These are phyloP conservation scores for Setaria viridis DNA, from an alignment of 202 grass and related monocot species.

Conservation along the genomic window DNA sequence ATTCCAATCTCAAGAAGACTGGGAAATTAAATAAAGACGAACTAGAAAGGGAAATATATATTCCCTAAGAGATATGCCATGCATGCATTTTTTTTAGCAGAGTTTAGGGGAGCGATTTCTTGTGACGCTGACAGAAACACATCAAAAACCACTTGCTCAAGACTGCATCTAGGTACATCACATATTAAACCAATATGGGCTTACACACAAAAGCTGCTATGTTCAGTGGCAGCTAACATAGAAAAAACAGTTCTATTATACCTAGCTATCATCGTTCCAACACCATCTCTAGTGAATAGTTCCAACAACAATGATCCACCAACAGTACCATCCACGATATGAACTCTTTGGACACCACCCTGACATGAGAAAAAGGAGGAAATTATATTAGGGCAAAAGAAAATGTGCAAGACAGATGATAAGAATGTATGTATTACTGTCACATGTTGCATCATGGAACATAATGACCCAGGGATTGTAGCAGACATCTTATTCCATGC, in stretches of 20 bases:
- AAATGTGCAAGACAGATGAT: conserved; percentile 9
- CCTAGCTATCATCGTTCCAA: conserved; percentile 93
- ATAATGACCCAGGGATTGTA: conserved; percentile 39
- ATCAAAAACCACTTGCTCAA: neutral
- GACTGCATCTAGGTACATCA: neutral
- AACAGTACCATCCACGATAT: conserved; percentile 93
- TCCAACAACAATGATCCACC: conserved; percentile 83
- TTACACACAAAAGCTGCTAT: conserved; percentile 13
- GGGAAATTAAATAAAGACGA: neutral
- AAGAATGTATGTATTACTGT: conserved; percentile 29
- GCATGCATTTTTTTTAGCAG: neutral
- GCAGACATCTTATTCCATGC: conserved; percentile 1
- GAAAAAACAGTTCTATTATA: conserved; percentile 41
- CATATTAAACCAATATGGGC: neutral
- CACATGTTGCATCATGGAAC: conserved; percentile 12
- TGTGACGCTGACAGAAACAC: neutral
- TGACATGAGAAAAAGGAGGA: conserved; percentile 42
- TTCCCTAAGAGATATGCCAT: conserved; percentile 1
- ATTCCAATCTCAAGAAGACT: neutral
- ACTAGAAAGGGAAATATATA: neutral
- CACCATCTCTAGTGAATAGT: conserved; percentile 93
- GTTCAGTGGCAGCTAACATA: conserved; percentile 6
- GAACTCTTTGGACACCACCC: conserved; percentile 98
- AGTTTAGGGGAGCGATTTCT: neutral
- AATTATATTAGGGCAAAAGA: conserved; percentile 34